Evolutionary conservation across 2,329 filamentous ascomycete genomes (phyloP).

Genomic region (Trematosphaeria pertusa): DNA sequence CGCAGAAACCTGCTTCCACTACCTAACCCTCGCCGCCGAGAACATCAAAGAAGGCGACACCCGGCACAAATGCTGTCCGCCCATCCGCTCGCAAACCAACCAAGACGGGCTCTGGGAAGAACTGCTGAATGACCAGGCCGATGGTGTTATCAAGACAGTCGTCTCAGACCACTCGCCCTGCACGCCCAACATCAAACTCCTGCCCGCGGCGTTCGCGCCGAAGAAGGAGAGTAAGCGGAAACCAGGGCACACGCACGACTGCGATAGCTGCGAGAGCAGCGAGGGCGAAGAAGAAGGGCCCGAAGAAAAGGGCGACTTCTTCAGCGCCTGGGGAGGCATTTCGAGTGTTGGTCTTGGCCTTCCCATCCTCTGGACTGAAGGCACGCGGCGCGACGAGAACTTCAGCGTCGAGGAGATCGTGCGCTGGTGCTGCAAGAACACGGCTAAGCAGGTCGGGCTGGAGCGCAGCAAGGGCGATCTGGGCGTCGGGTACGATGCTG

Average conservation of each 20-base stretch:
- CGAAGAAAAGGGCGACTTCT: slow-evolving; percentile 78
- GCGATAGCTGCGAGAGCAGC: slow-evolving; percentile 36
- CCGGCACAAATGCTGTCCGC: slow-evolving; percentile 92
- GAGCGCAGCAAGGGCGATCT: slow-evolving; percentile 82
- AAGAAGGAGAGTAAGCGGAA: slow-evolving; percentile 43
- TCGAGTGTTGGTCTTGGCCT: slow-evolving; percentile 91
- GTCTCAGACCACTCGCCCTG: slow-evolving; percentile 97
- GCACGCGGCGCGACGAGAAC: slow-evolving; percentile 64
- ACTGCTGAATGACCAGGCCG: slow-evolving; percentile 58
- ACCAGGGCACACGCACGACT: slow-evolving; percentile 44
- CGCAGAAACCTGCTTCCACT: slow-evolving; percentile 95
- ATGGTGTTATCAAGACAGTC: slow-evolving; percentile 87
- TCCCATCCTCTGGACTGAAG: slow-evolving; percentile 85
- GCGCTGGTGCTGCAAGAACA: slow-evolving; percentile 83
- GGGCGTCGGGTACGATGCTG: slow-evolving; percentile 82
- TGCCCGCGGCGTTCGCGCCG: slow-evolving; percentile 73
- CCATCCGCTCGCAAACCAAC: slow-evolving; percentile 82
- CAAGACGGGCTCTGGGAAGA: slow-evolving; percentile 89
- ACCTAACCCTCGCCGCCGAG: slow-evolving; percentile 84
- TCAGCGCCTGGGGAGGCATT: slow-evolving; percentile 95
- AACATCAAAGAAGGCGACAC: slow-evolving; percentile 85
- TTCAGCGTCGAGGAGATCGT: slow-evolving; percentile 78
- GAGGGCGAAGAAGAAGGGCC: slow-evolving; percentile 46
- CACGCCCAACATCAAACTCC: slow-evolving; percentile 90
- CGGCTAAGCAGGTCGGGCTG: slow-evolving; percentile 86